Conservation (phyloP, 1,139 yeast species). For the Yamadazyma dushanensis region DNA sequence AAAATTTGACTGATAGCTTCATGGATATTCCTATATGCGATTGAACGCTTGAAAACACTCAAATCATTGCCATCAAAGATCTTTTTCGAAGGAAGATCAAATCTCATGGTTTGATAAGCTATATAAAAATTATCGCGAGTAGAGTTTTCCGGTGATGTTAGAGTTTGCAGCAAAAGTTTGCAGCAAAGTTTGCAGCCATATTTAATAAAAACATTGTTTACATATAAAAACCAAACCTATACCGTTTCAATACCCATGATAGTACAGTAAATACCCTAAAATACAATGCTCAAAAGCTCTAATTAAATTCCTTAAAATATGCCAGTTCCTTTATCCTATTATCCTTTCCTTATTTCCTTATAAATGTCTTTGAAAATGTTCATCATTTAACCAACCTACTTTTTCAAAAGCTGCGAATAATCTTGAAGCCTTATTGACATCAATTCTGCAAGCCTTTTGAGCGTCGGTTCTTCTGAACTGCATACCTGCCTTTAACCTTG, state of each 20-base stretch:
- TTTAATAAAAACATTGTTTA: not conserved
- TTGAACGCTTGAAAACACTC: conserved; percentile 26
- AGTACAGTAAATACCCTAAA: conserved; percentile 2
- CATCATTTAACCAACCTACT: conserved; percentile 92
- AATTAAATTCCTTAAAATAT: not conserved
- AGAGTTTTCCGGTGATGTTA: not conserved
- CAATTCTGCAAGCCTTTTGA: conserved; percentile 95
- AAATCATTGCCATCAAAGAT: conserved; percentile 32
- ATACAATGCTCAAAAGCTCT: conserved; percentile 1
- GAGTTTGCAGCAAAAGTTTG: conserved; percentile 1
- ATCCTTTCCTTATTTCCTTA: conserved; percentile 6
- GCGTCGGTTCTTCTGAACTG: conserved; percentile 97
- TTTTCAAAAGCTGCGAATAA: conserved; percentile 90
- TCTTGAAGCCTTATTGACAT: conserved; percentile 93
- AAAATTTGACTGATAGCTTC: conserved; percentile 22
- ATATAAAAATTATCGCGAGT: too few relatives aligned
- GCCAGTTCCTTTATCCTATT: not conserved
- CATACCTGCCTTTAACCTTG: conserved; percentile 67
- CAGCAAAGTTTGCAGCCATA: conserved; percentile 3
- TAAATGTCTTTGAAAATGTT: conserved; percentile 57
- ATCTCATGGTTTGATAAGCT: conserved; percentile 5
- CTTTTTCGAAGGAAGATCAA: conserved; percentile 27
- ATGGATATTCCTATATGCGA: conserved; percentile 28
- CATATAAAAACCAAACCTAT: conserved; percentile 9
- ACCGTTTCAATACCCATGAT: conserved; percentile 8